Percentiles rank a stretch among this genome's conserved stretches.
Evolutionary conservation across 495 filamentous ascomycete genomes (phyloP).

Genomic region (Evansstolkia leycettana): DNA sequence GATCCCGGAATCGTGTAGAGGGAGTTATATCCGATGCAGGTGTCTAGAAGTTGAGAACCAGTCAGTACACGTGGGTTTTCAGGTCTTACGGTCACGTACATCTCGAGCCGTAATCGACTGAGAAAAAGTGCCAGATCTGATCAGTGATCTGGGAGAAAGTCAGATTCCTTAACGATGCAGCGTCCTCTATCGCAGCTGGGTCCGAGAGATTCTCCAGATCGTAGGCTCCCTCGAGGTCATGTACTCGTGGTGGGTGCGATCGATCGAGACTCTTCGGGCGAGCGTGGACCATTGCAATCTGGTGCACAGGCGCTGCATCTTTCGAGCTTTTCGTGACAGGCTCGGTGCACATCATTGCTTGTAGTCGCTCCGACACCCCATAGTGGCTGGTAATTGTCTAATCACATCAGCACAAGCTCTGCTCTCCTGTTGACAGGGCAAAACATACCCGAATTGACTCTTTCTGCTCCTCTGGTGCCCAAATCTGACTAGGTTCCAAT

Average conservation of each 20-base stretch:
- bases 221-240: conserved; percentile 25
- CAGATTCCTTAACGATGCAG: conserved; percentile 16
- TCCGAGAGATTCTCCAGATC: conserved; percentile 14
- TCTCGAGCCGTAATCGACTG: conserved; percentile 45
- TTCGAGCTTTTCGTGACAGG: conserved; percentile 22
- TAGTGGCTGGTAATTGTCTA: conserved; percentile 39
- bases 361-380: conserved; percentile 54
- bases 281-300: conserved; percentile 7
- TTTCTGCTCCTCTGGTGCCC: conserved; percentile 50
- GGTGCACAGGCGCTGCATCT: conserved; percentile 5
- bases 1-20: conserved; percentile 44
- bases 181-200: conserved; percentile 10
- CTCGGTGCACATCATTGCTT: conserved; percentile 51
- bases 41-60: conserved; percentile 40
- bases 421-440: too few species aligned
- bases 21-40: conserved; percentile 75
- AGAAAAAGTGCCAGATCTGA: conserved; percentile 55
- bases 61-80: background rate
- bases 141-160: conserved; percentile 38
- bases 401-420: too few species aligned
- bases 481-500: conserved; percentile 47
- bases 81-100: conserved; percentile 21
- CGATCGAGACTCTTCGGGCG: conserved; percentile 3
- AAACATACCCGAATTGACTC: conserved; percentile 33
- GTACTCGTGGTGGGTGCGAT: conserved; percentile 5